Base-by-base conservation (phyloP, 441 rosid species). In the Macaranga tanarius region DNA sequence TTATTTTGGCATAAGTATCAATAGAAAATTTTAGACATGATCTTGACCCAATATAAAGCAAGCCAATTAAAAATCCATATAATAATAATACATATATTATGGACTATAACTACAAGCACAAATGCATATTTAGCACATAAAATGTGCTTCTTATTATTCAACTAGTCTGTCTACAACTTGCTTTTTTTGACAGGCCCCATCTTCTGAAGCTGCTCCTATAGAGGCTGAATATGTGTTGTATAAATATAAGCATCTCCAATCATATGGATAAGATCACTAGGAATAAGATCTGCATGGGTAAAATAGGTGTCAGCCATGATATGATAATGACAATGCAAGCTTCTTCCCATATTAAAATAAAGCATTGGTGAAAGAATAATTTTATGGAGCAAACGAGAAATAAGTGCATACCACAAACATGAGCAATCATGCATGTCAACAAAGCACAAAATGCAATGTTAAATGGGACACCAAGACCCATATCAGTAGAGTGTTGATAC, bases 401-500 rank as follows among this genome's bases (percentile, higher is more conserved):
- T 8, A 51, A 52, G 4, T 23, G 44, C 81, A 60, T 83, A 86
- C 91, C 86, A 74, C 95, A 90, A 77, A 87, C 86, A 64, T 86
- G 89, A 80, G 92, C 89, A 62, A 90, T 79, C 82, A 86, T 80
- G 79, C 85, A 84, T 40, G 91, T 88, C 70, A 90, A 79, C 52
- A 90, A 87, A 76, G 90, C 79, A 75, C 86, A 88, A 1, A 90
- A 90, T 26, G 89, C 91, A 76, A 88, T 75, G 80, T 86, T 88
- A 76, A 86, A 86, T 1, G 92, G 91, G 59, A 88, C 92, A 7
- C 90, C 90, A 67, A 86, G 79, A 42, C 91, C 92, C 86, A 88
- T 79, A 75, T 88, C 95, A 50, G 89, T 89, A 76, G 95, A 86
- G 22, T 88, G 84, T 70, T 90, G 92, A 81, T 90, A 90, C 90